Conservation (phyloP, 2,329 filamentous ascomycete species). For the Aspergillus unguis region DNA sequence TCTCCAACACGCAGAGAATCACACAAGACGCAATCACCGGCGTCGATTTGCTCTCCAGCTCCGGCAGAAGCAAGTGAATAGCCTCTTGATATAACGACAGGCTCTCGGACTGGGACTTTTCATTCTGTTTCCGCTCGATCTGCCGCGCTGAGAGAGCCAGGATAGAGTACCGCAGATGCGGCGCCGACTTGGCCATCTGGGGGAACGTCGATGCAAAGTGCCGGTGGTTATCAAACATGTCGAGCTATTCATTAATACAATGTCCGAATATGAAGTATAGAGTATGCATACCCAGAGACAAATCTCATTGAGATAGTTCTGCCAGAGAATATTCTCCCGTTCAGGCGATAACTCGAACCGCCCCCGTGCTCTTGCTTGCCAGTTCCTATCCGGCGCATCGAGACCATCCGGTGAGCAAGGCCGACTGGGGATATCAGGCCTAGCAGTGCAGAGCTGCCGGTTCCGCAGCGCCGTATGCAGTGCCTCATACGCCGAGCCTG, state of each 20-base stretch:
- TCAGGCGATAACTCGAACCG: constrained; percentile 28
- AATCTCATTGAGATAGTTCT: constrained; percentile 32
- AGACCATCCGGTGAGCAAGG: constrained; percentile 20
- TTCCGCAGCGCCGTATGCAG: constrained; percentile 47
- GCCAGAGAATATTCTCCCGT: constrained; percentile 31
- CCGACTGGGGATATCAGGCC: constrained; percentile 39
- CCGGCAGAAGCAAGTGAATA: constrained; percentile 49
- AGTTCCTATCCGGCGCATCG: constrained; percentile 1
- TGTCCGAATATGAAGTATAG: neutral
- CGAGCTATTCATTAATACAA: constrained; percentile 35
- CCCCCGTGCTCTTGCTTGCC: constrained; percentile 11
- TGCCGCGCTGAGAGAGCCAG: constrained; percentile 53
- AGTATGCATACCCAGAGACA: constrained; percentile 25
- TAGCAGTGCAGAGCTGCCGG: constrained; percentile 46
- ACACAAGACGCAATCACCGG: constrained; percentile 53
- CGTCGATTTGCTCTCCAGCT: constrained; percentile 47
- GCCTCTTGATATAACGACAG: constrained; percentile 52
- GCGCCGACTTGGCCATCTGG: constrained; percentile 44
- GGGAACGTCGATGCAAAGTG: constrained; percentile 51
- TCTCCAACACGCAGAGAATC: constrained; percentile 53
- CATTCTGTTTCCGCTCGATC: constrained; percentile 46
- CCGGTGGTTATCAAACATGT: constrained; percentile 52
- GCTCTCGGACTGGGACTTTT: constrained; percentile 43
- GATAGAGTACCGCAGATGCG: constrained; percentile 49
- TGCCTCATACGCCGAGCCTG: constrained; percentile 48